These are phyloP conservation scores for Hyphodiscus sp. DNA, from an alignment of 2,329 filamentous ascomycete genomes.

Conservation along the genomic window DNA sequence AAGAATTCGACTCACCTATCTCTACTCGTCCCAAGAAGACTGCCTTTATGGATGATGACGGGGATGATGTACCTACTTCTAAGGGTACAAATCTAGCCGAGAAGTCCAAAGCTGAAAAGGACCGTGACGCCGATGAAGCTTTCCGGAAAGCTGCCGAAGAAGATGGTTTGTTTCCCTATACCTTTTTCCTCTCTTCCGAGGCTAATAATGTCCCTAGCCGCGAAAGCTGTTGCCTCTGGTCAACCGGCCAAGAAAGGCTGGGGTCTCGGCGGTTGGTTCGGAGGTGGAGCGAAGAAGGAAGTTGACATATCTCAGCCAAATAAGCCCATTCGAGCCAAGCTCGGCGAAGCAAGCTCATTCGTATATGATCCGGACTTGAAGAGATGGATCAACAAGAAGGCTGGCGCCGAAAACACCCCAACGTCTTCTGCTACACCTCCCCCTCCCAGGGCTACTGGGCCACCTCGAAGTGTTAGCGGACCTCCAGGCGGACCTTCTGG, in stretches of 20 bases:
- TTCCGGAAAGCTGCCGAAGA: constrained; percentile 78
- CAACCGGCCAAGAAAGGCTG: constrained; percentile 57
- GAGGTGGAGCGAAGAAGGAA: constrained; percentile 56
- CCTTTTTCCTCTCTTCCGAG: constrained; percentile 13
- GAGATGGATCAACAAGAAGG: constrained; percentile 98
- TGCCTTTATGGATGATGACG: constrained; percentile 75
- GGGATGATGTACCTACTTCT: constrained; percentile 55
- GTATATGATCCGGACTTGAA: constrained; percentile 94
- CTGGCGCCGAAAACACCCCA: constrained; percentile 51
- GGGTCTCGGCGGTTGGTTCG: constrained; percentile 82
- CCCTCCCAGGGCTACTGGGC: constrained; percentile 57
- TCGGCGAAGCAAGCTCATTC: constrained; percentile 89
- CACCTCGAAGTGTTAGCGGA: constrained; percentile 31
- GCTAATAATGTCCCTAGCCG: constrained; percentile 40
- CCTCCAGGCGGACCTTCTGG: constrained; percentile 4
- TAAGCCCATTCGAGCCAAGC: constrained; percentile 82
- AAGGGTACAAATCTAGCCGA: constrained; percentile 37
- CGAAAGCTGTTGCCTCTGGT: constrained; percentile 50
- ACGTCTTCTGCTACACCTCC: constrained; percentile 66
- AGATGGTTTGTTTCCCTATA: constrained; percentile 46
- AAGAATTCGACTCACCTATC: constrained; percentile 34
- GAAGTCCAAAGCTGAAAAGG: constrained; percentile 61
- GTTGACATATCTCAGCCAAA: constrained; percentile 36
- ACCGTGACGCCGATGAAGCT: constrained; percentile 76
- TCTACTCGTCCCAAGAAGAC: constrained; percentile 63